Evolutionary conservation across 2,329 filamentous ascomycete genomes (phyloP), one percentile per base, ranked within the genome.

Genomic region (Phaeosphaeriaceae sp.): DNA sequence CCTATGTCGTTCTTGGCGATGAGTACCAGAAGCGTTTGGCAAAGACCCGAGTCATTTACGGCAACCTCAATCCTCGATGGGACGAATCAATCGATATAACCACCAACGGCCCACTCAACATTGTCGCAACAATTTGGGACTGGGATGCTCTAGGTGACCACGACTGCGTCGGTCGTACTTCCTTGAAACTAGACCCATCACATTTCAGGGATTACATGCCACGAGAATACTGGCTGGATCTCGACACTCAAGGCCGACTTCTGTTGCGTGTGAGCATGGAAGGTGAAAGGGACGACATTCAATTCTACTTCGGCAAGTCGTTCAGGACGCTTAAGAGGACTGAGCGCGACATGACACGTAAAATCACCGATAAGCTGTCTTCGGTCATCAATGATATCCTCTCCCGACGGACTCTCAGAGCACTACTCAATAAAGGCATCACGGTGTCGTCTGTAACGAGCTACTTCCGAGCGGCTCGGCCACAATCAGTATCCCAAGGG

Each of bases 91-190:
- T 98, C 50, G 95, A 99, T 74, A 97, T 99, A 64, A 95, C 93
- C 21, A 97, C 97, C 0, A 90, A 91, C 63, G 93, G 94, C 0
- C 89, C 95, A 11, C 85, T 99, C 58, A 97, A 98, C 70, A 88
- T 99, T 66, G 96, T 98, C 72, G 94, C 94, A 30, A 99, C 95
- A 0, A 91, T 98, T 44, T 99, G 95, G 95, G 95, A 99, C 79
- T 97, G 95, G 85, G 95, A 99, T 80, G 93, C 93, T 15, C 90
- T 99, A 69, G 95, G 95, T 54, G 95, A 98, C 73, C 95, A 99
- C 74, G 95, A 99, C 74, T 98, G 97, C 75, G 93, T 98, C 35
- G 95, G 95, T 24, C 88, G 95, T 62, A 98, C 95, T n/a, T 97
- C 93, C 21, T 84, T 99, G 65, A 99, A 99, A 79, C 84, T 99